Evolutionary conservation across 2,329 filamentous ascomycete genomes (phyloP).

Genomic region (Fusarium sacchari): DNA sequence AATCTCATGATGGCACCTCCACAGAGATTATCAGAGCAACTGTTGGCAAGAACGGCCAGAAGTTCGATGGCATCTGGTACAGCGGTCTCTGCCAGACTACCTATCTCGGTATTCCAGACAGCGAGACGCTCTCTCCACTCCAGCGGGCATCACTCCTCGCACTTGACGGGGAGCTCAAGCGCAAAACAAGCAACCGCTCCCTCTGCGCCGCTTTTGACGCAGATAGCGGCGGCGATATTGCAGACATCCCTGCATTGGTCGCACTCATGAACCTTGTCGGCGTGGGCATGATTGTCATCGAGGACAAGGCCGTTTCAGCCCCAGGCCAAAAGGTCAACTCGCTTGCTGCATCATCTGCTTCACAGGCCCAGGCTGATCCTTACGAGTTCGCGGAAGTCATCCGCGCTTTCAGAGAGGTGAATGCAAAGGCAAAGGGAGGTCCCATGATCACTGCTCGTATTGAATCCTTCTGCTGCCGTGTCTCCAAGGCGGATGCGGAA

Average conservation of each 20-base stretch:
- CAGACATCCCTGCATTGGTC: slow-evolving; percentile 15
- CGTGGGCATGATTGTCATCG: slow-evolving; percentile 17
- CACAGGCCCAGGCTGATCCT: slow-evolving; percentile 9
- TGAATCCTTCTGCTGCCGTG: neutral
- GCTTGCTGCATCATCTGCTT: slow-evolving; percentile 10
- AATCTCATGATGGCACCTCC: slow-evolving; percentile 10
- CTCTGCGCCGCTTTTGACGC: slow-evolving; percentile 20
- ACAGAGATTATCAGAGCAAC: slow-evolving; percentile 16
- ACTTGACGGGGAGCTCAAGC: slow-evolving; percentile 9
- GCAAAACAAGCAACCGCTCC: slow-evolving; percentile 6
- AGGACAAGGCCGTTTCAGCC: slow-evolving; percentile 19
- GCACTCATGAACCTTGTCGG: slow-evolving; percentile 10
- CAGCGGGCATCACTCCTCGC: slow-evolving; percentile 8
- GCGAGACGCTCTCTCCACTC: slow-evolving; percentile 9
- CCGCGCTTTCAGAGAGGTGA: neutral
- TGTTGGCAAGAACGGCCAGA: slow-evolving; percentile 9
- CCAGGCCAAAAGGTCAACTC: slow-evolving; percentile 20
- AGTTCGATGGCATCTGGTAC: slow-evolving; percentile 21
- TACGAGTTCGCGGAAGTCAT: slow-evolving; percentile 7
- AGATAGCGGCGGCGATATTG: slow-evolving; percentile 10
- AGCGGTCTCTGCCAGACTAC: slow-evolving; percentile 25
- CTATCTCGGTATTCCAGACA: slow-evolving; percentile 14
- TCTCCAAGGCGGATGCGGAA: neutral
- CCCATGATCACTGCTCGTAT: slow-evolving; percentile 6
- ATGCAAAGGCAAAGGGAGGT: neutral